These are phyloP conservation scores for Fusarium algeriense DNA, from an alignment of 2,329 filamentous ascomycete genomes.

Conservation along the genomic window DNA sequence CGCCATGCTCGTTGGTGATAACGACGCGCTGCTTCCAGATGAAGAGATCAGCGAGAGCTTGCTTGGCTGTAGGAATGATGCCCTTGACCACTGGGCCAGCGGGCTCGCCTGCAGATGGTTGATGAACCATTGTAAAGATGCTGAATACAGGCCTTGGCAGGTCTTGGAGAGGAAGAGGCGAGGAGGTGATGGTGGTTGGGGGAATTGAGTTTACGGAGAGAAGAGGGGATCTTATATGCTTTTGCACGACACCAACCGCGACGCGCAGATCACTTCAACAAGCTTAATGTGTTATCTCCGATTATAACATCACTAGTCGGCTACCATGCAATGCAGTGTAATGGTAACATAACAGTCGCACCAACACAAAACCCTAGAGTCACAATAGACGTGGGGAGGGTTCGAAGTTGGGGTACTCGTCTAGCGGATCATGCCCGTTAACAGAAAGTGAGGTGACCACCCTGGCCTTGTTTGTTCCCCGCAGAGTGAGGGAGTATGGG, in stretches of 20 bases:
- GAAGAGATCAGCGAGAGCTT: constrained; percentile 74
- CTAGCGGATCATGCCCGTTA: constrained; percentile 21
- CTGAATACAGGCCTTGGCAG: background rate
- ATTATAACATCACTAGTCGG: background rate
- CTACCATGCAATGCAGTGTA: background rate
- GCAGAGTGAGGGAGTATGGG: constrained; percentile 9
- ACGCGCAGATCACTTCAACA: constrained; percentile 6
- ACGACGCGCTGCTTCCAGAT: constrained; percentile 80
- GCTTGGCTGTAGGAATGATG: constrained; percentile 72
- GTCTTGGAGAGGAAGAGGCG: background rate
- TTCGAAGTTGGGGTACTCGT: constrained; percentile 38
- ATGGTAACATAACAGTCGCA: constrained; percentile 19
- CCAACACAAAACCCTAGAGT: constrained; percentile 13
- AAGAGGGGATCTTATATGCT: constrained; percentile 21
- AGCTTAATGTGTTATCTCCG: constrained; percentile 13
- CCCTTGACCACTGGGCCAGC: constrained; percentile 78
- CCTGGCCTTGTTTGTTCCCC: constrained; percentile 24
- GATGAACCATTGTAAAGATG: constrained; percentile 10
- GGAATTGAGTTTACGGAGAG: background rate
- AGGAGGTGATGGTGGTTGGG: background rate
- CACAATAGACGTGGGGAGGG: constrained; percentile 37
- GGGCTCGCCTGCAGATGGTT: constrained; percentile 55
- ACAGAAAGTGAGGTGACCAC: constrained; percentile 18
- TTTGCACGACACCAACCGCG: background rate
- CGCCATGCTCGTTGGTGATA: constrained; percentile 72